phyloP scores from a whole-genome alignment of 108 stramenopile species.

The Parietichytrium sp. region DNA sequence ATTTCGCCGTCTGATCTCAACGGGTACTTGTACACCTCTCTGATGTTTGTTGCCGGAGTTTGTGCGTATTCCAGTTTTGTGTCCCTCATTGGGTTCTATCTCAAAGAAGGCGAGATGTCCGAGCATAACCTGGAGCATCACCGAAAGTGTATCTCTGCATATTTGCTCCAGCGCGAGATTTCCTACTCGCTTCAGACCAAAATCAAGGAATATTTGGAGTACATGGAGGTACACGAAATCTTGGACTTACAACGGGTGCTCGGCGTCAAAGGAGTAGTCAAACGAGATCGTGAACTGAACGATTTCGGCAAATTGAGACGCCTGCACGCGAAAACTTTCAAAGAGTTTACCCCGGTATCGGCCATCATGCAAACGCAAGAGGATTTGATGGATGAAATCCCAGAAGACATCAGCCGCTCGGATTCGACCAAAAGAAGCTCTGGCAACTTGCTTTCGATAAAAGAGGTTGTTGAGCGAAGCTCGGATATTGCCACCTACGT shows the following conservation, averaged over 20 bases:
- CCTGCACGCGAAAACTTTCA: too few species aligned
- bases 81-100: background rate
- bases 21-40: background rate
- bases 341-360: too few species aligned
- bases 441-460: too few species aligned
- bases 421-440: too few species aligned
- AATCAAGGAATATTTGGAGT: background rate
- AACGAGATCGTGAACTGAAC: too few species aligned
- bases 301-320: too few species aligned
- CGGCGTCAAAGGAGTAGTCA: too few species aligned
- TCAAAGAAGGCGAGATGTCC: slow-evolving; percentile 10
- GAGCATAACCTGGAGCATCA: background rate
- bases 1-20: background rate
- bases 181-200: background rate
- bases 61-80: background rate
- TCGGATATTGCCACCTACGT: too few species aligned
- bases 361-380: too few species aligned
- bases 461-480: too few species aligned
- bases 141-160: background rate
- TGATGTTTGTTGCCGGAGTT: slow-evolving; percentile 20
- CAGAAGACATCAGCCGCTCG: too few species aligned
- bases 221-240: background rate
- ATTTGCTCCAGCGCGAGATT: background rate
- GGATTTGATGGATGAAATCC: too few species aligned
- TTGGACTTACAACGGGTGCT: background rate